phyloP scores from a whole-genome alignment of 768 basidiomycete species.

The Tylopilus felleus region DNA sequence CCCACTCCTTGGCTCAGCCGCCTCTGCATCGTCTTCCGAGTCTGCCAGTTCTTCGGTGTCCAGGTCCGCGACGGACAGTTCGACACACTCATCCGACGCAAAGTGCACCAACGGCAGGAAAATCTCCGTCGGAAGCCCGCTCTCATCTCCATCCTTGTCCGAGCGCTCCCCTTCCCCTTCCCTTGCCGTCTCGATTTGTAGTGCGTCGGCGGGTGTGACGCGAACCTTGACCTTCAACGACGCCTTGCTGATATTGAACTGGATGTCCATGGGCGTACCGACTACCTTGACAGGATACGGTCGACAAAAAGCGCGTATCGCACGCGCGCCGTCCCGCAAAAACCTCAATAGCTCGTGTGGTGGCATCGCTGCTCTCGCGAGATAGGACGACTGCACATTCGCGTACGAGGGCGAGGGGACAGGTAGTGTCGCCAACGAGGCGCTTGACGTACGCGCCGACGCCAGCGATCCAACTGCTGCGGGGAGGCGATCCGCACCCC shows the following conservation, averaged over 20 bases:
- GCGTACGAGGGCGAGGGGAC: conserved; percentile 17
- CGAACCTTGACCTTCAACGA: conserved; percentile 65
- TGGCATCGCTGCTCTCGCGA: not conserved
- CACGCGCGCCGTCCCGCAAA: conserved; percentile 82
- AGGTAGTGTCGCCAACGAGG: conserved; percentile 21
- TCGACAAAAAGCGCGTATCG: conserved; percentile 77
- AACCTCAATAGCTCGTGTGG: conserved; percentile 45
- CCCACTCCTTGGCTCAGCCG: not conserved
- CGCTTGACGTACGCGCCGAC: conserved; percentile 15
- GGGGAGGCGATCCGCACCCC: not conserved
- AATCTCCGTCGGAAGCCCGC: conserved; percentile 75
- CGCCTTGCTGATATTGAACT: conserved; percentile 73
- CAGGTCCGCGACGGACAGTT: conserved; percentile 12
- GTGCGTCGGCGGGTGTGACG: conserved; percentile 58
- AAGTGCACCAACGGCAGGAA: conserved; percentile 91
- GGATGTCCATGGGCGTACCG: conserved; percentile 60
- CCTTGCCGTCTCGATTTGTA: not conserved
- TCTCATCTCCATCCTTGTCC: conserved; percentile 16
- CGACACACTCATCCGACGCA: conserved; percentile 43
- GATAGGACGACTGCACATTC: not conserved
- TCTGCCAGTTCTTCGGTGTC: not conserved
- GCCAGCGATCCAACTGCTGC: conserved; percentile 1
- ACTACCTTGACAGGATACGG: conserved; percentile 79
- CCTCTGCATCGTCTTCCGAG: not conserved
- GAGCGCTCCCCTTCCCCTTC: not conserved